Evolutionary conservation across 345 rosid species (phyloP).

Genomic region (Pistacia atlantica): DNA sequence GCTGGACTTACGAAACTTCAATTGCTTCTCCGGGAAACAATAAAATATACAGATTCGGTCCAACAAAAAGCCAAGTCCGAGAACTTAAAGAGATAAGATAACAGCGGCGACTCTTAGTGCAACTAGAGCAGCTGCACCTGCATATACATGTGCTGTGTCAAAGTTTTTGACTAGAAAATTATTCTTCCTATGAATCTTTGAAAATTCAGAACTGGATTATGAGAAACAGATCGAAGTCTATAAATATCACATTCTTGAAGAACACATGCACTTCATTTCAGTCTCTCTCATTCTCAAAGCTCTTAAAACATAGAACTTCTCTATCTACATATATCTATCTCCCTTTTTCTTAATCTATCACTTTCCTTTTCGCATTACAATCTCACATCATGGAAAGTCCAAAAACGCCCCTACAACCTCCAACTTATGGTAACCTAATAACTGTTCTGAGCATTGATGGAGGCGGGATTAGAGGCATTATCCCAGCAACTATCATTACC

Average conservation of each 20-base stretch:
- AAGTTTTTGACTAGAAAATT: not conserved
- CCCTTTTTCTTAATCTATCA: not conserved
- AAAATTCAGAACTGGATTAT: not conserved
- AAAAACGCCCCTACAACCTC: conserved; percentile 53
- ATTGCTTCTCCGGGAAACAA: not conserved
- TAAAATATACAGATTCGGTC: no score
- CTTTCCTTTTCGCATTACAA: not conserved
- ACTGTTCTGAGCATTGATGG: conserved; percentile 77
- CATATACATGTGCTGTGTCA: not conserved
- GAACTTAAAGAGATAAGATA: not conserved
- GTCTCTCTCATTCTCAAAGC: not conserved
- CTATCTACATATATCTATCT: not conserved
- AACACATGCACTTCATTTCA: not conserved
- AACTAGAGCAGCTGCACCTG: not conserved
- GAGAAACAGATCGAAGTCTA: not conserved
- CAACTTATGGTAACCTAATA: conserved; percentile 46
- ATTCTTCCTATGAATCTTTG: not conserved
- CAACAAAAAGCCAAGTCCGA: not conserved
- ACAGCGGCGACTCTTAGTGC: no score
- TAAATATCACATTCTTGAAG: not conserved
- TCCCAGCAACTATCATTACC: conserved; percentile 55
- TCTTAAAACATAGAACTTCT: not conserved
- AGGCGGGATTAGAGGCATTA: conserved; percentile 74
- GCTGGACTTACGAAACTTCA: not conserved
- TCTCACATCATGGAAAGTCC: conserved; percentile 33